These are phyloP conservation scores for Colletotrichum neosansevieriae DNA, from an alignment of 2,329 filamentous ascomycete species.

Conservation along the genomic window DNA sequence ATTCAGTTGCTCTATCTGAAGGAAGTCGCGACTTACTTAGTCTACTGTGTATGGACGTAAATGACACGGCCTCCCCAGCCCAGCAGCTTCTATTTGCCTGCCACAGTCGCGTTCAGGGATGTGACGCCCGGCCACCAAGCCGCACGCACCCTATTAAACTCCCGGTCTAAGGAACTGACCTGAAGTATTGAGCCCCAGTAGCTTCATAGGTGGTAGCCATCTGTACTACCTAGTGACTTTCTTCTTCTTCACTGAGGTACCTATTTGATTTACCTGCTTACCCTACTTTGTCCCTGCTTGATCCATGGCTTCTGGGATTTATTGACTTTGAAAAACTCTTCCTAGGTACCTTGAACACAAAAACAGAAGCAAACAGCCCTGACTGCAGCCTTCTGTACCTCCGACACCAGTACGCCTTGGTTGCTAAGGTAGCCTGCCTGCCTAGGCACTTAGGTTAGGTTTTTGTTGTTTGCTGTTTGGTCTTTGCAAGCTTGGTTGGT, in stretches of 20 bases:
- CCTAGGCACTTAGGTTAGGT: neutral
- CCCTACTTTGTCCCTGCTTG: too few relatives aligned
- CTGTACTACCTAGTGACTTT: neutral
- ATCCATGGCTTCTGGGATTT: too few relatives aligned
- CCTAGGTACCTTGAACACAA: neutral
- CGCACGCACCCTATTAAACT: conserved; percentile 10
- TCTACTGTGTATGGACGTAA: conserved; percentile 4
- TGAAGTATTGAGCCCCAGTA: conserved; percentile 1
- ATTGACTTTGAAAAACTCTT: too few relatives aligned
- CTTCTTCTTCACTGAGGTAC: neutral
- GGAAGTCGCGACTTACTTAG: neutral
- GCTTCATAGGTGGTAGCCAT: neutral
- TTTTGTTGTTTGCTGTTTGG: conserved; percentile 14
- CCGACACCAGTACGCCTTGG: neutral
- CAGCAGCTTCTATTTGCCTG: conserved; percentile 3
- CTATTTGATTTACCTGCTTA: neutral
- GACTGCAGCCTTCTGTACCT: neutral
- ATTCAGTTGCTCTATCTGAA: conserved; percentile 3
- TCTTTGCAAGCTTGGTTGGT: conserved; percentile 11
- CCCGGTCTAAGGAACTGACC: neutral
- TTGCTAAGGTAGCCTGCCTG: neutral
- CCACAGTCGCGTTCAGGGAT: conserved; percentile 24
- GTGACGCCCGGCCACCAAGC: conserved; percentile 7
- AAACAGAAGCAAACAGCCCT: neutral
- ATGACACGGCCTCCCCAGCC: conserved; percentile 25